These are phyloP conservation scores for Salix exigua DNA, from an alignment of 345 rosid genomes.

Conservation along the genomic window DNA sequence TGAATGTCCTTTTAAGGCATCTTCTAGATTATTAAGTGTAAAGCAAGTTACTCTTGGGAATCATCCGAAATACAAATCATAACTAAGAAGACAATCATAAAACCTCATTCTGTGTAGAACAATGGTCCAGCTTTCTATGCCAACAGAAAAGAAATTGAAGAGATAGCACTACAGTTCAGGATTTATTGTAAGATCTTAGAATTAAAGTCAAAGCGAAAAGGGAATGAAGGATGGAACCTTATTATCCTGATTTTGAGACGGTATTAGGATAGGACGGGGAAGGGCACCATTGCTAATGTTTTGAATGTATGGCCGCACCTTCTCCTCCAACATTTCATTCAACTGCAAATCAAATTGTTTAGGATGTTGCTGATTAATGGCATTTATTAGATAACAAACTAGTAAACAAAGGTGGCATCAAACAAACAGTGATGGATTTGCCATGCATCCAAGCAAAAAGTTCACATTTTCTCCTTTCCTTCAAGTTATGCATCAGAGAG, in stretches of 20 bases:
- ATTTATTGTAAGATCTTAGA: not conserved
- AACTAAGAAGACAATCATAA: too few relatives aligned
- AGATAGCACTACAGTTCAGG: not conserved
- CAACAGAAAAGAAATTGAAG: not conserved
- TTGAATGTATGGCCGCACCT: slow-evolving; percentile 66
- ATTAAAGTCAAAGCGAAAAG: not conserved
- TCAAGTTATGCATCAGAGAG: not conserved
- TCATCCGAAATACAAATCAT: too few relatives aligned
- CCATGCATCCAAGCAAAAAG: not conserved
- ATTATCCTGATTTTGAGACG: slow-evolving; percentile 42
- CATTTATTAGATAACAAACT: not conserved
- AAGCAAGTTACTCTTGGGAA: too few relatives aligned
- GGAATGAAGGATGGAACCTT: slow-evolving; percentile 25
- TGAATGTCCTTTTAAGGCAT: not conserved
- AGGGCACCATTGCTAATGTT: slow-evolving; percentile 46
- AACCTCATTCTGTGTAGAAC: not conserved
- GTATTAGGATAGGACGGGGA: slow-evolving; percentile 57
- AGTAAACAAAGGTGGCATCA: not conserved
- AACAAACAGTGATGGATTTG: not conserved
- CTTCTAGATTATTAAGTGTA: too few relatives aligned
- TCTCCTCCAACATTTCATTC: slow-evolving; percentile 78
- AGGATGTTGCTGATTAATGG: not conserved
- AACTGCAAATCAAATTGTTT: slow-evolving; percentile 40
- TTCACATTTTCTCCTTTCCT: not conserved
- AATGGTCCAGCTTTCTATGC: not conserved